Evolutionary conservation across 805 yeast genomes (phyloP).

Genomic region (Wickerhamiella galacta): DNA sequence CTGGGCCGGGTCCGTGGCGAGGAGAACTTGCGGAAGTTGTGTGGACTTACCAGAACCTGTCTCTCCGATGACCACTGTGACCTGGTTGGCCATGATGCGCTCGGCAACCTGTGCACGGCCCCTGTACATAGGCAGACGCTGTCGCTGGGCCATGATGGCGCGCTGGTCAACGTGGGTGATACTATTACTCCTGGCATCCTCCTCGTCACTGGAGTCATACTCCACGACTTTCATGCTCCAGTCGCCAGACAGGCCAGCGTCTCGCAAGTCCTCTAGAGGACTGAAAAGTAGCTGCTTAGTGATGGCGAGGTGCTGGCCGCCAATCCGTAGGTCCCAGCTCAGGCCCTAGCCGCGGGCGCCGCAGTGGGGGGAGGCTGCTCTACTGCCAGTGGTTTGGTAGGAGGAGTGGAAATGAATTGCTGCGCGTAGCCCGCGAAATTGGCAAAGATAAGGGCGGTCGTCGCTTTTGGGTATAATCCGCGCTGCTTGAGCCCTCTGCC

Average conservation of each 20-base stretch:
- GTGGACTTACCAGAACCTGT: conserved; percentile 98
- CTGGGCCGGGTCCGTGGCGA: conserved; percentile 27
- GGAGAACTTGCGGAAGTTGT: conserved; percentile 84
- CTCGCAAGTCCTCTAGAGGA: too few relatives aligned
- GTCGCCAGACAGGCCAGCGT: neutral
- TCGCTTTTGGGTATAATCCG: conserved; percentile 6
- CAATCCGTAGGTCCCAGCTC: too few relatives aligned
- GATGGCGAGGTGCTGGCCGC: too few relatives aligned
- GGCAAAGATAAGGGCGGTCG: conserved; percentile 7
- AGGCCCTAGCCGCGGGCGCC: too few relatives aligned
- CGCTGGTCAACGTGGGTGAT: conserved; percentile 7
- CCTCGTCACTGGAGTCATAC: conserved; percentile 9
- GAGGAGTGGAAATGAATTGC: conserved; percentile 9
- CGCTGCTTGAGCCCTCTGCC: conserved; percentile 8
- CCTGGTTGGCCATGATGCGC: conserved; percentile 39
- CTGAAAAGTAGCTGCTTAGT: too few relatives aligned
- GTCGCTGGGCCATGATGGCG: conserved; percentile 34
- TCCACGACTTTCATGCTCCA: conserved; percentile 7
- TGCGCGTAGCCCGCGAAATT: conserved; percentile 13
- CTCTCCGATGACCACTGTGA: conserved; percentile 79
- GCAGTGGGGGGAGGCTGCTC: too few relatives aligned
- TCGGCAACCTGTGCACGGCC: conserved; percentile 47
- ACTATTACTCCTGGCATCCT: conserved; percentile 3
- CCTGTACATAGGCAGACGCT: conserved; percentile 57
- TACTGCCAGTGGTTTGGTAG: neutral